A percentile compares a stretch with the other conserved stretches of the same genome.
Conservation (phyloP, 306 rosid species). For the Parietaria judaica region DNA sequence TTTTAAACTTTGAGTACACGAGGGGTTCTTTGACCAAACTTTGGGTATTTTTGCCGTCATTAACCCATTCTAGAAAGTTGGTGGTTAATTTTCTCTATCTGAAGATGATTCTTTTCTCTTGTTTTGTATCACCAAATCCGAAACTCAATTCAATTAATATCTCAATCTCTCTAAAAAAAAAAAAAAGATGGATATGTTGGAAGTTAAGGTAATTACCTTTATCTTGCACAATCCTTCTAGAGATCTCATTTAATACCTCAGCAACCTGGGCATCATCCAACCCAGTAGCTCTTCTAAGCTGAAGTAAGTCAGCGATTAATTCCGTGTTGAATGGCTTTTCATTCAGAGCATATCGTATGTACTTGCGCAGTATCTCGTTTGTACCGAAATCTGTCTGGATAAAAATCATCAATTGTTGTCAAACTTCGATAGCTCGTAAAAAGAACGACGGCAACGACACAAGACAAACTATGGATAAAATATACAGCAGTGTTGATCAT, state of each 20-base stretch:
- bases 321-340: conserved; percentile 90
- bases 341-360: conserved; percentile 73
- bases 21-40: no score
- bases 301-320: conserved; percentile 63
- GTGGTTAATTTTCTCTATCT: no score
- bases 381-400: conserved; percentile 73
- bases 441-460: background rate
- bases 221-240: conserved; percentile 77
- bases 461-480: no score
- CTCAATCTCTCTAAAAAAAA: no score
- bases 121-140: no score
- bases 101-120: no score
- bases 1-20: no score
- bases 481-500: no score
- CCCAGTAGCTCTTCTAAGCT: conserved; percentile 60
- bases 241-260: conserved; percentile 66
- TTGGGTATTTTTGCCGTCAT: no score
- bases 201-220: conserved; percentile 43
- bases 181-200: no score
- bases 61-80: no score
- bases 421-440: conserved; percentile 3
- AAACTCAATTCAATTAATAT: no score
- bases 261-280: conserved; percentile 60
- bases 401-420: conserved; percentile 23
- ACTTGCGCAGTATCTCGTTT: conserved; percentile 80